Base-by-base conservation (phyloP, 768 basidiomycete species). In the Mycena pura region DNA sequence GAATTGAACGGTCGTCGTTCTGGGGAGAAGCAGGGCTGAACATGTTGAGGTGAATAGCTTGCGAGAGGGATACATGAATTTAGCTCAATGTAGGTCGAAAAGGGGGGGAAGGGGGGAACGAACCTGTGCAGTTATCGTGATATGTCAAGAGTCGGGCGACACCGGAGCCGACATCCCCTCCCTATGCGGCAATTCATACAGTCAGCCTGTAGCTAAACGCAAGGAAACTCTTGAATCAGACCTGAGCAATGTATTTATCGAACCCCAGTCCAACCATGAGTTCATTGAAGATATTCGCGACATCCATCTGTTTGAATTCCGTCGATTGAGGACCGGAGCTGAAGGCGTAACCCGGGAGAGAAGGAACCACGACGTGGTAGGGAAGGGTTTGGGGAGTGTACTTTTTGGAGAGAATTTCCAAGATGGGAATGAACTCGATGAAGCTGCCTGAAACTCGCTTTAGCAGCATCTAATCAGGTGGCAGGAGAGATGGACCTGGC, bases 201-300 rank as follows among this genome's bases (percentile, higher is more conserved):
- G n/a, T n/a, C n/a, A n/a, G n/a, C n/a, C n/a, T n/a, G n/a, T n/a
- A n/a, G n/a, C n/a, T n/a, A n/a, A n/a, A n/a, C n/a, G n/a, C n/a
- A n/a, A n/a, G n/a, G n/a, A n/a, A n/a, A n/a, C n/a, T n/a, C n/a
- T n/a, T n/a, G n/a, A n/a, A n/a, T n/a, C n/a, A n/a, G n/a, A n/a
- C n/a, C n/a, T 76, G 74, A 1, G 69, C 71, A 5, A 71, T 66
- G 50, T 76, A 76, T 6, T 54, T 53, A 19, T 21, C 55, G 25
- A 72, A 70, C 3, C 73, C 74, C n/a, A 75, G 51, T 15, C 71
- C 72, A 15, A 64, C 55, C 73, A 76, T 73, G 24, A 75, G 61
- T 22, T 62, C 36, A 32, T 73, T 62, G 56, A 73, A 66, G 6
- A 74, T 44, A 31, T 57, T 57, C 9, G 67, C 69, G 14, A 72